Evolutionary conservation across 2,329 filamentous ascomycete species (phyloP).

Genomic region (Aspergillus novofumigatus): DNA sequence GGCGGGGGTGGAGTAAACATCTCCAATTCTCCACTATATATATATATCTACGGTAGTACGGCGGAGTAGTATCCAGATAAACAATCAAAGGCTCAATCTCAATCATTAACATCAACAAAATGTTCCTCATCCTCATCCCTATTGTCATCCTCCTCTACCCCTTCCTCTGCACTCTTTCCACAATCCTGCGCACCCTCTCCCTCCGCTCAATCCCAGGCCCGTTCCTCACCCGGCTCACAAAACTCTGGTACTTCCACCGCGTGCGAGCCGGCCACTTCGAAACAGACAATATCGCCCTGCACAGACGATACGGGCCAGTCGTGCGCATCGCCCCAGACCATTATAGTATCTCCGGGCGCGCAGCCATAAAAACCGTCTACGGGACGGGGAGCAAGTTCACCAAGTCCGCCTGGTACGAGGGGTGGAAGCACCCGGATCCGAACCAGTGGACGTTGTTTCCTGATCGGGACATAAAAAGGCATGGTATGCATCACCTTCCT

Average conservation of each 20-base stretch:
- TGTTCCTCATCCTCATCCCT: background rate
- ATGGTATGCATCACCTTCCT: constrained; percentile 22
- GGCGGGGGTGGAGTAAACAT: background rate
- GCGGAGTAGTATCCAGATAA: no score
- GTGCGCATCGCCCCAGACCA: constrained; percentile 48
- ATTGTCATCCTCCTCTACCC: no score
- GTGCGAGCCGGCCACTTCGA: constrained; percentile 37
- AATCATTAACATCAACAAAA: background rate
- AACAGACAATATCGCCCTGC: constrained; percentile 37
- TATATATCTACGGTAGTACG: background rate
- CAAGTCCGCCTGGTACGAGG: constrained; percentile 37
- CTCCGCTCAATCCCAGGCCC: constrained; percentile 42
- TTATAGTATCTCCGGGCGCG: constrained; percentile 44
- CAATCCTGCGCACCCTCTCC: background rate
- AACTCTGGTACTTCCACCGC: constrained; percentile 42
- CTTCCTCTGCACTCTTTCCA: background rate
- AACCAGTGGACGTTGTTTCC: constrained; percentile 31
- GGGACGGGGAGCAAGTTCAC: constrained; percentile 37
- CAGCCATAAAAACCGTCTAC: constrained; percentile 42
- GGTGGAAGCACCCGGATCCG: constrained; percentile 26
- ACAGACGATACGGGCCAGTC: constrained; percentile 40
- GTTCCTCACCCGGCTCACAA: constrained; percentile 41
- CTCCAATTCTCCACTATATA: background rate
- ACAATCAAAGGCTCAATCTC: background rate
- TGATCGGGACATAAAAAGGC: constrained; percentile 33